These are phyloP conservation scores for Yamadazyma mexicana DNA, from an alignment of 1,139 yeast species.

Conservation along the genomic window DNA sequence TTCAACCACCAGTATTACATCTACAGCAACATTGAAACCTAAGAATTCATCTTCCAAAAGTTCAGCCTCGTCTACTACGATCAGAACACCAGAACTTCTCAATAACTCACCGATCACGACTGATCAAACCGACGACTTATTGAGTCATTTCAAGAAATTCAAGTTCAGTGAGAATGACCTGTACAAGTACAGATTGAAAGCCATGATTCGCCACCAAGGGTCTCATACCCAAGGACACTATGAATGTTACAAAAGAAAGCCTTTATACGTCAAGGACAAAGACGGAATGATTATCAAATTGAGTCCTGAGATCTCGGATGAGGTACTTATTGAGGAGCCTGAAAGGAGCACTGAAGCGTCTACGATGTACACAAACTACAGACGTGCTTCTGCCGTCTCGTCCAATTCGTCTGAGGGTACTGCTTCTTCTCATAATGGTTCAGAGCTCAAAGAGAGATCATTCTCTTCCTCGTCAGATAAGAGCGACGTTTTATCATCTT, in stretches of 20 bases:
- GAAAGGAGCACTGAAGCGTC: neutral
- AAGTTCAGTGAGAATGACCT: slow-evolving; percentile 46
- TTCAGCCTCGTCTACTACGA: slow-evolving; percentile 15
- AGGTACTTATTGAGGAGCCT: slow-evolving; percentile 14
- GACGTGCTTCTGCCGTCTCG: slow-evolving; percentile 12
- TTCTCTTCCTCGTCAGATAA: slow-evolving; percentile 6
- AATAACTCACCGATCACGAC: slow-evolving; percentile 42
- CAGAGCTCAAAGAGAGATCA: slow-evolving; percentile 8
- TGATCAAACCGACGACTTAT: slow-evolving; percentile 40
- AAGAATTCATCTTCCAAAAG: slow-evolving; percentile 10
- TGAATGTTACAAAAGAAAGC: slow-evolving; percentile 75
- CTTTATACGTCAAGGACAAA: slow-evolving; percentile 53
- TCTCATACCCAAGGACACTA: slow-evolving; percentile 90
- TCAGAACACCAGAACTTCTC: slow-evolving; percentile 23
- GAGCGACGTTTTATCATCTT: slow-evolving; percentile 14
- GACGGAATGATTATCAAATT: slow-evolving; percentile 49
- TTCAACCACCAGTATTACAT: slow-evolving; percentile 9
- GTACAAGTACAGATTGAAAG: slow-evolving; percentile 60
- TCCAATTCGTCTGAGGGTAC: slow-evolving; percentile 10
- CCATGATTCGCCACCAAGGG: slow-evolving; percentile 83
- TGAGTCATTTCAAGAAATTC: slow-evolving; percentile 39
- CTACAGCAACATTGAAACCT: slow-evolving; percentile 11
- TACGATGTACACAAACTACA: slow-evolving; percentile 6
- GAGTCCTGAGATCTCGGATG: slow-evolving; percentile 46
- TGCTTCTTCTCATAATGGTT: neutral